A percentile compares a stretch with the other conserved stretches of the same genome.
Evolutionary conservation across 345 rosid species (phyloP).

Genomic region (Dimocarpus longan): DNA sequence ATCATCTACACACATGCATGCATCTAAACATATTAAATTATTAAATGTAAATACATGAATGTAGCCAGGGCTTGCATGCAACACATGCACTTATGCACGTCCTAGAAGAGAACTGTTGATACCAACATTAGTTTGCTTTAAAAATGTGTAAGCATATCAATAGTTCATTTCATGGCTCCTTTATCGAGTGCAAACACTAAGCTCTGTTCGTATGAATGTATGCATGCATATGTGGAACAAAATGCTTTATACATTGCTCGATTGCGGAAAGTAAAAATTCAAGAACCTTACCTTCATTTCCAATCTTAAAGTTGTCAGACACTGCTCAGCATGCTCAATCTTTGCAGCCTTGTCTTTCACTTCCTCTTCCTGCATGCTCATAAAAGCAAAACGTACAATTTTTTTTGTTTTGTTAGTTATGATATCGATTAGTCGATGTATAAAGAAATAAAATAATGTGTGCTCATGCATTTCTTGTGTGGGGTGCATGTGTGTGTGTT

Average conservation of each 20-base stretch:
- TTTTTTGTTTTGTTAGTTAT: neutral
- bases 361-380: slow-evolving; percentile 75
- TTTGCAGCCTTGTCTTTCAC: slow-evolving; percentile 63
- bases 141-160: neutral
- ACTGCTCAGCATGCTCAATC: slow-evolving; percentile 80
- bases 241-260: neutral
- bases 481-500: neutral
- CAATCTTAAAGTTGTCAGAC: slow-evolving; percentile 71
- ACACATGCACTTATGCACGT: neutral
- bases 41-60: too few relatives aligned
- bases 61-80: neutral
- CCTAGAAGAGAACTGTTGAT: neutral
- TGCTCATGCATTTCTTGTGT: neutral
- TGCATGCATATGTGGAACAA: neutral
- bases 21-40: slow-evolving; percentile 4
- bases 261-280: neutral
- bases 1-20: neutral
- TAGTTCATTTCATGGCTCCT: neutral
- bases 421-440: neutral
- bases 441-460: neutral
- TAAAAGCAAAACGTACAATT: slow-evolving; percentile 9
- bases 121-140: slow-evolving; percentile 9
- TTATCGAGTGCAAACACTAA: neutral
- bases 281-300: slow-evolving; percentile 75
- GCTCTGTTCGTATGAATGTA: neutral